Evolutionary conservation across 345 rosid species (phyloP).

Genomic region (Corchorus capsularis): DNA sequence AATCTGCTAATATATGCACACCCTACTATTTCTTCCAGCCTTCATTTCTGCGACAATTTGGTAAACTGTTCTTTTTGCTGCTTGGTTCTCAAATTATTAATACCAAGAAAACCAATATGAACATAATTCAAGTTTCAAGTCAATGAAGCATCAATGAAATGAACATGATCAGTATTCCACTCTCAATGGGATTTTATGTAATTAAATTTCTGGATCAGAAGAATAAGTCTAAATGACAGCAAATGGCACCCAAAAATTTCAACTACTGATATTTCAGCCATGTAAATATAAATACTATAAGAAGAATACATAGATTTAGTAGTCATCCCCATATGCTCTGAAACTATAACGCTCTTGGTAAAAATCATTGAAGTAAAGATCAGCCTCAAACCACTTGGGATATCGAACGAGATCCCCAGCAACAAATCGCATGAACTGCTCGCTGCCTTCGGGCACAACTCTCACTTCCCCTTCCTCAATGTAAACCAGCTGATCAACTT

Average conservation of each 20-base stretch:
- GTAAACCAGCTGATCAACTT: conserved; percentile 90
- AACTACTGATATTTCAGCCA: neutral
- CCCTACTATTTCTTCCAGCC: neutral
- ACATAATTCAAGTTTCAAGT: neutral
- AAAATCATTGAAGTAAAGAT: conserved; percentile 82
- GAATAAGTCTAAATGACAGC: too few relatives aligned
- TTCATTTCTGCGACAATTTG: neutral
- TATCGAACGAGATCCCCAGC: conserved; percentile 92
- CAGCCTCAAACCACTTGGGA: conserved; percentile 97
- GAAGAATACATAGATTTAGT: neutral
- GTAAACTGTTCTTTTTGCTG: neutral
- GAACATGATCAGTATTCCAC: too few relatives aligned
- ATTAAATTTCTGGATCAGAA: too few relatives aligned
- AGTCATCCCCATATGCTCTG: conserved; percentile 85
- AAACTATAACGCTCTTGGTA: conserved; percentile 87
- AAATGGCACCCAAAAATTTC: neutral
- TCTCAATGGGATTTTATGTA: too few relatives aligned
- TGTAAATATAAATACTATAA: neutral
- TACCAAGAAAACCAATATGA: neutral
- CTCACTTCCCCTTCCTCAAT: conserved; percentile 97
- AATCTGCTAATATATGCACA: neutral
- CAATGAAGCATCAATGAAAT: too few relatives aligned
- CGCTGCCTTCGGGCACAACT: conserved; percentile 88
- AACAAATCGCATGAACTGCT: conserved; percentile 68
- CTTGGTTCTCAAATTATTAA: neutral